Percentiles rank a stretch among this genome's conserved stretches.
Conservation (phyloP, 306 rosid genomes). For the Inga leiocalycina region DNA sequence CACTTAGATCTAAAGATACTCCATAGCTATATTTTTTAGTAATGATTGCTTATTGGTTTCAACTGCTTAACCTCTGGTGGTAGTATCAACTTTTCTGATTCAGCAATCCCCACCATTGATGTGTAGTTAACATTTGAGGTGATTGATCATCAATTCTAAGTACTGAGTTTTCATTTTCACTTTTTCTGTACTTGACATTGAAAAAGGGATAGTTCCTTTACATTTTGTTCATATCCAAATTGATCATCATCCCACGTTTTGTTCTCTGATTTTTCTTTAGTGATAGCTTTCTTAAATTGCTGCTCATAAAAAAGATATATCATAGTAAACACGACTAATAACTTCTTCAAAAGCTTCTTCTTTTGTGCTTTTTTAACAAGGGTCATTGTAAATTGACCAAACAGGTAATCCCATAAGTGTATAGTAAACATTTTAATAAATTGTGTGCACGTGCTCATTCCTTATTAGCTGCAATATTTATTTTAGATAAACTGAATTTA, state of each 20-base stretch:
- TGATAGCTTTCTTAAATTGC: background rate
- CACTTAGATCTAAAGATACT: background rate
- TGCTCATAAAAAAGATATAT: background rate
- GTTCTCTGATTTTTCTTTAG: background rate
- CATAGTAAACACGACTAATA: too few species aligned
- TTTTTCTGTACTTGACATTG: constrained; percentile 16
- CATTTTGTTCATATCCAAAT: background rate
- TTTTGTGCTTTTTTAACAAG: too few species aligned
- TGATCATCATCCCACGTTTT: background rate
- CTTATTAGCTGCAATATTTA: too few species aligned
- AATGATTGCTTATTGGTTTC: background rate
- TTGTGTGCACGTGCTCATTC: too few species aligned
- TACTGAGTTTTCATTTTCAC: constrained; percentile 15
- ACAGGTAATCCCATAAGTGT: too few species aligned
- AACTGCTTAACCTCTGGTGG: background rate
- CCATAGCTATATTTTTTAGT: background rate
- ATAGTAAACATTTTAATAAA: too few species aligned
- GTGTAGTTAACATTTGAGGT: background rate
- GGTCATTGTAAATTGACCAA: too few species aligned
- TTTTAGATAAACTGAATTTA: too few species aligned
- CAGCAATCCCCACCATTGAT: background rate
- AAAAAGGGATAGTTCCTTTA: background rate
- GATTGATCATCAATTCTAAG: background rate
- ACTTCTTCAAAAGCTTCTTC: too few species aligned
- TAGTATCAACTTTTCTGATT: background rate